Evolutionary conservation across 1,139 yeast genomes (phyloP).

Genomic region (Debaryomyces subglobosus): DNA sequence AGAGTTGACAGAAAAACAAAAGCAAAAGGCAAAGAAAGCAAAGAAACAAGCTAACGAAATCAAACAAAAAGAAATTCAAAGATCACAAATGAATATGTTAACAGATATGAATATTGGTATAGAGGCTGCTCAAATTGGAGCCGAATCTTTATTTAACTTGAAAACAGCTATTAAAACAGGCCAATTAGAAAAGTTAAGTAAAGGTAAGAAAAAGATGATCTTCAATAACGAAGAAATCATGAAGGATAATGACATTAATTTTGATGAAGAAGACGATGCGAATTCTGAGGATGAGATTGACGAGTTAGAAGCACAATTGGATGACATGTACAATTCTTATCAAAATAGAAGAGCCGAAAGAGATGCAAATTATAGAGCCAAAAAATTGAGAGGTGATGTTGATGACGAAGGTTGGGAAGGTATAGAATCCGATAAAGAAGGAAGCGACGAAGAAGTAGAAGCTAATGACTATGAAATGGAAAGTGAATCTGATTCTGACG

Average conservation of each 20-base stretch:
- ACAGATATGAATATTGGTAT: constrained; percentile 92
- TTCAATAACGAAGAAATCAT: constrained; percentile 58
- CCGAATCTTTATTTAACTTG: constrained; percentile 80
- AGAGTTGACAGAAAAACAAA: constrained; percentile 71
- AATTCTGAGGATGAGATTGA: constrained; percentile 66
- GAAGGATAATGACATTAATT: constrained; percentile 56
- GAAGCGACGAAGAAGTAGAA: constrained; percentile 41
- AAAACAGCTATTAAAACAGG: constrained; percentile 87
- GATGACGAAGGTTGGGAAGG: constrained; percentile 91
- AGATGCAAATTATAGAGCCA: constrained; percentile 80
- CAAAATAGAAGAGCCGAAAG: constrained; percentile 76
- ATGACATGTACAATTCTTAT: constrained; percentile 76
- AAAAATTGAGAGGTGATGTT: constrained; percentile 77
- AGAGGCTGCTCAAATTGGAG: constrained; percentile 85
- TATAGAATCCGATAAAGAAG: constrained; percentile 51
- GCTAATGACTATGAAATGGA: constrained; percentile 51
- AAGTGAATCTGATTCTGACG: constrained; percentile 57
- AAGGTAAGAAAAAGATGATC: constrained; percentile 82
- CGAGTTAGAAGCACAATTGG: constrained; percentile 77
- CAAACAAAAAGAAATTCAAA: constrained; percentile 83
- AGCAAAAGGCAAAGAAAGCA: constrained; percentile 71
- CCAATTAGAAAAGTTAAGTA: constrained; percentile 67
- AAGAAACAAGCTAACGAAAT: constrained; percentile 79
- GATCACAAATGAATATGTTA: constrained; percentile 96
- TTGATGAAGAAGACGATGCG: constrained; percentile 42